These are phyloP conservation scores for Suillus ampliporus DNA, from an alignment of 768 basidiomycete species.

Conservation along the genomic window DNA sequence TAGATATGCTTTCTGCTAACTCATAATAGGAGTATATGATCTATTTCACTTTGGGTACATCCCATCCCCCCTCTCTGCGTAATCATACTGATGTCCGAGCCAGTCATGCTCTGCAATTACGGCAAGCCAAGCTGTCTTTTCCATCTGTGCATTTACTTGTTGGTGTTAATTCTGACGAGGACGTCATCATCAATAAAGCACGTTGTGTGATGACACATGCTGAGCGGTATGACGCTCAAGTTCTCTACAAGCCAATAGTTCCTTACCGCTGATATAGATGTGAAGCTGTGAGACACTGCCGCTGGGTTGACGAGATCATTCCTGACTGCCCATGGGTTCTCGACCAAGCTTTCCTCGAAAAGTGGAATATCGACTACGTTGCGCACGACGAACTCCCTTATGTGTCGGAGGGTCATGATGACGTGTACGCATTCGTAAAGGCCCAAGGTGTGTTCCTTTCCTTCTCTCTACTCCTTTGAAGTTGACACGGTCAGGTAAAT, in stretches of 20 bases:
- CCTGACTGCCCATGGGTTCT: constrained; percentile 93
- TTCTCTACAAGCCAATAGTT: background rate
- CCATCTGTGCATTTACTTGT: constrained; percentile 88
- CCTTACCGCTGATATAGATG: constrained; percentile 49
- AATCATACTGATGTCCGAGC: constrained; percentile 15
- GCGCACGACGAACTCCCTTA: constrained; percentile 97
- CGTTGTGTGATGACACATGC: constrained; percentile 86
- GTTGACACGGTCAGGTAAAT: constrained; percentile 66
- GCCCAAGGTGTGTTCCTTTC: constrained; percentile 61
- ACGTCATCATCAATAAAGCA: constrained; percentile 80
- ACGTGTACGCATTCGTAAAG: constrained; percentile 87
- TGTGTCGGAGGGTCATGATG: constrained; percentile 74
- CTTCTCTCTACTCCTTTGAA: background rate
- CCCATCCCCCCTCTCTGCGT: constrained; percentile 1
- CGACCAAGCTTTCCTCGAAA: constrained; percentile 79
- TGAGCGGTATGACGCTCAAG: constrained; percentile 62
- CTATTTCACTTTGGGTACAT: constrained; percentile 94
- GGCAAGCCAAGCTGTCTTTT: constrained; percentile 96
- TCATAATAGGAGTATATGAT: constrained; percentile 85
- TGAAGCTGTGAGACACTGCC: constrained; percentile 93
- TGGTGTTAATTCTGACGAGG: constrained; percentile 91
- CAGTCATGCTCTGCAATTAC: constrained; percentile 93
- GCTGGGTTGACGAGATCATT: constrained; percentile 96
- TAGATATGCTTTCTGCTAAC: background rate
- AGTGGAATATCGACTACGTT: constrained; percentile 92